Evolutionary conservation across 2,329 filamentous ascomycete genomes (phyloP).

Genomic region (Septoria petroselini): DNA sequence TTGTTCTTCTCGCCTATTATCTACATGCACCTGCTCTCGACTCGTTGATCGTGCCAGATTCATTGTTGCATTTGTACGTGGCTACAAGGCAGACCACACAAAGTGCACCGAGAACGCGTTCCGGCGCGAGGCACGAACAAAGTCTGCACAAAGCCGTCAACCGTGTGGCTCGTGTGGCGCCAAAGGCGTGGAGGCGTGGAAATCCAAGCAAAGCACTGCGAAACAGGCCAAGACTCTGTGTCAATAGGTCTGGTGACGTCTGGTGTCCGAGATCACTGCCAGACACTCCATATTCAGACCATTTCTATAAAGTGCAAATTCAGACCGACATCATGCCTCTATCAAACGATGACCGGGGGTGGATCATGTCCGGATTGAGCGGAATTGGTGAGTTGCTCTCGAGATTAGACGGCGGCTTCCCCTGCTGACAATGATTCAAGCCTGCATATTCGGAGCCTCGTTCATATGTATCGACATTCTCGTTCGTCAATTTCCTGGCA

Average conservation of each 20-base stretch:
- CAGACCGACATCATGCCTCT: conserved; percentile 44
- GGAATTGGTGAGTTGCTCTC: conserved; percentile 66
- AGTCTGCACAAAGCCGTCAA: no score
- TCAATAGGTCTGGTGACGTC: no score
- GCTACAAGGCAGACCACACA: neutral
- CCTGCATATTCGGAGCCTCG: conserved; percentile 66
- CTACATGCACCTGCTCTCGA: neutral
- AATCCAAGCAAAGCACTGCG: conserved; percentile 2
- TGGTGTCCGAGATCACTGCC: no score
- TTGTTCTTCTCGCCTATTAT: no score
- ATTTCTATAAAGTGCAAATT: neutral
- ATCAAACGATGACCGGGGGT: conserved; percentile 83
- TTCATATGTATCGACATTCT: conserved; percentile 85
- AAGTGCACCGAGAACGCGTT: no score
- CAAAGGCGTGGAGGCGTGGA: conserved; percentile 18
- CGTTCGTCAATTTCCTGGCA: conserved; percentile 68
- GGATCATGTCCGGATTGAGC: conserved; percentile 82
- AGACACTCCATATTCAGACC: no score
- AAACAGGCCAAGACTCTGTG: no score
- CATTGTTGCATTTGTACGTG: neutral
- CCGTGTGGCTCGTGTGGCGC: conserved; percentile 6
- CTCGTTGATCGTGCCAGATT: neutral
- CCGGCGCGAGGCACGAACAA: no score
- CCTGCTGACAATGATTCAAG: no score
- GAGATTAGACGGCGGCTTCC: no score